A percentile compares a stretch with the other conserved stretches of the same genome.
Evolutionary conservation across 2,329 filamentous ascomycete genomes (phyloP).

Genomic region (Septoria petroselini): DNA sequence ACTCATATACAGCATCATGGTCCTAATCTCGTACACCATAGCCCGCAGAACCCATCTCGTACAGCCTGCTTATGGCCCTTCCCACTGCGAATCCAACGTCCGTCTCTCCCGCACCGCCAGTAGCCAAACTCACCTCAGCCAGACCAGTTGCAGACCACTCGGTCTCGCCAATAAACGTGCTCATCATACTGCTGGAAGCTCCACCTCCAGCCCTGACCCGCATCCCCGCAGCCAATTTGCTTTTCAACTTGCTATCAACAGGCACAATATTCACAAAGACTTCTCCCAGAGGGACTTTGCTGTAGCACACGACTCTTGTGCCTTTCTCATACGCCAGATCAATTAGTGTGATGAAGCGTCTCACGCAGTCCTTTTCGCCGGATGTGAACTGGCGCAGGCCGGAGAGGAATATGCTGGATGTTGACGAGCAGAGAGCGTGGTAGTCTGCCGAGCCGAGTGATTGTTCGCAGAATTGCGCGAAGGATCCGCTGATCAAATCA

Average conservation of each 20-base stretch:
- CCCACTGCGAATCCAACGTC: slow-evolving; percentile 34
- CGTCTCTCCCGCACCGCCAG: slow-evolving; percentile 33
- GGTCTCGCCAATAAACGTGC: slow-evolving; percentile 33
- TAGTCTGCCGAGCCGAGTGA: slow-evolving; percentile 73
- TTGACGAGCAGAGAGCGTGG: slow-evolving; percentile 57
- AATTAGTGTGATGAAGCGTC: slow-evolving; percentile 72
- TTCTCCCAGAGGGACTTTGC: slow-evolving; percentile 26
- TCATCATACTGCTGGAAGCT: slow-evolving; percentile 32
- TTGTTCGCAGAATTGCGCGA: slow-evolving; percentile 60
- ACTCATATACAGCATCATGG: no score
- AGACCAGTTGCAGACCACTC: slow-evolving; percentile 34
- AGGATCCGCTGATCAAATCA: slow-evolving; percentile 51
- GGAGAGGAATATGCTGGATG: slow-evolving; percentile 23
- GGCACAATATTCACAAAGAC: slow-evolving; percentile 30
- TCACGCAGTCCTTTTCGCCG: slow-evolving; percentile 53
- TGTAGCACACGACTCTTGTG: slow-evolving; percentile 59
- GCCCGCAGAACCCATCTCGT: slow-evolving; percentile 32
- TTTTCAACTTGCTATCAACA: slow-evolving; percentile 17
- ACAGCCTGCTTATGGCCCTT: slow-evolving; percentile 30
- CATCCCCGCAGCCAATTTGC: slow-evolving; percentile 21
- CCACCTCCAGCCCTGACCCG: slow-evolving; percentile 30
- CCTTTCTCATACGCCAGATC: slow-evolving; percentile 74
- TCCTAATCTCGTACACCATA: slow-evolving; percentile 16
- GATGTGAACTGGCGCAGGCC: slow-evolving; percentile 24
- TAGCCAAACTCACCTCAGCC: slow-evolving; percentile 29